These are phyloP conservation scores for Zea luxurians DNA, from an alignment of 176 grass and related monocot species.

Conservation along the genomic window DNA sequence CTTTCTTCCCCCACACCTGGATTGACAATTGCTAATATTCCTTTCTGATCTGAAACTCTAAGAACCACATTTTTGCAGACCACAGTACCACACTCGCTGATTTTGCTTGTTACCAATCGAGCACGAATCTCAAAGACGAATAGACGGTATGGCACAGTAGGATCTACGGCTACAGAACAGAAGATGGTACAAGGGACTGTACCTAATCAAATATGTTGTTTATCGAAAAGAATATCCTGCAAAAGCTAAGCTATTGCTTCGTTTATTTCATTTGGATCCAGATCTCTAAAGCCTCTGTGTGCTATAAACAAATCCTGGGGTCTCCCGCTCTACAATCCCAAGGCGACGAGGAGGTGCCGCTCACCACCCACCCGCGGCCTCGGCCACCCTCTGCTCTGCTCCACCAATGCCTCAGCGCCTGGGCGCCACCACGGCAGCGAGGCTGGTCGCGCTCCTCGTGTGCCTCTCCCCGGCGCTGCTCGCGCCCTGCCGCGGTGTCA, in stretches of 20 bases:
- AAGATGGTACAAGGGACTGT: background rate
- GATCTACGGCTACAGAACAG: background rate
- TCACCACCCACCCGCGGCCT: constrained; percentile 21
- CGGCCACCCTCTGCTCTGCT: background rate
- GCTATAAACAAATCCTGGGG: constrained; percentile 93
- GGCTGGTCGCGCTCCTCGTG: constrained; percentile 41
- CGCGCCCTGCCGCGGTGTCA: constrained; percentile 41
- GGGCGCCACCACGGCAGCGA: constrained; percentile 15
- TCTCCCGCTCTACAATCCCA: constrained; percentile 78
- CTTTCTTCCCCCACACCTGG: constrained; percentile 16
- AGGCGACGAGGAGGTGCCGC: constrained; percentile 42
- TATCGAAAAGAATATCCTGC: constrained; percentile 51
- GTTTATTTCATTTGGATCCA: constrained; percentile 63
- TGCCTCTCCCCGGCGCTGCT: constrained; percentile 36
- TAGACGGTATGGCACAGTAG: background rate
- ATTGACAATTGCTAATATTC: constrained; percentile 34
- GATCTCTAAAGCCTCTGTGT: constrained; percentile 70
- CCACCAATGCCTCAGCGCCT: constrained; percentile 47
- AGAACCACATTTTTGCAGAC: constrained; percentile 13
- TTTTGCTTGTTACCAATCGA: background rate
- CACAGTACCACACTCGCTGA: background rate
- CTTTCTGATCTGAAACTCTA: constrained; percentile 46
- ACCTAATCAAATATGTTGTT: constrained; percentile 49
- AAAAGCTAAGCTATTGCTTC: constrained; percentile 43
- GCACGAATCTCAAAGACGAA: background rate